Base-by-base conservation (phyloP, 495 filamentous ascomycete species). In the Neurospora sublineolata region DNA sequence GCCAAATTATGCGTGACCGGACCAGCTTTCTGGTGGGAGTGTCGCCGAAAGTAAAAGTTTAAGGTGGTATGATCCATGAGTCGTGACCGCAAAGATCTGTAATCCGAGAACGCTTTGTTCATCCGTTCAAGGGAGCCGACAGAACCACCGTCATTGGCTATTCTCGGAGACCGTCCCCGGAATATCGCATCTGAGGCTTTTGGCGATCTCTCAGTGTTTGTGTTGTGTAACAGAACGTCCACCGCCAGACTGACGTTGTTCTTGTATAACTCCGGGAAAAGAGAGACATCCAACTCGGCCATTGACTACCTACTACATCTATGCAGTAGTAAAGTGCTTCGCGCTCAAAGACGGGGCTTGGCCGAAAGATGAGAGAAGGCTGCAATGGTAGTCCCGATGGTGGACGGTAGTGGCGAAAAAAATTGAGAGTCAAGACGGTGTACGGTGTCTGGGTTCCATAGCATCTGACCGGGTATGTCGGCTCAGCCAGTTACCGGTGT, bases 191-290 rank as follows among this genome's bases (percentile, higher is more conserved):
- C 10, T 33, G 30, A 58, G 30, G 27, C 20, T 37, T n/a, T 41
- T 33, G 30, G 4, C 39, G 30, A 58, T 27, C 27, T 33, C 12
- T n/a, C 16, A 8, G 8, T 58, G 41, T 33, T 37, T 23, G 27
- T 60, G 33, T 40, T 12, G 20, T 68, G 52, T 37, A 64, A 30
- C 41, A 30, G 16, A 67, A 20, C 69, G 37, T 20, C 73, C 70
- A 73, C 73, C 71, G 74, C 72, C 39, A 70, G 68, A 75, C 68
- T 73, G 70, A 73, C 72, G 68, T 72, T 69, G 68, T 70, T 70
- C 70, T 70, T 42, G 64, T 36, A 71, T 30, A n/a, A 27, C 30
- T 30, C 67, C 18, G 42, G 46, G 3, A 52, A 70, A 38, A 9
- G 52, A 60, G 2, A 64, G 27, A 64, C 52, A 18, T 33, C 52